A percentile compares a stretch with the other conserved stretches of the same genome.
Conservation (phyloP, 163 green algal species). For the Prototheca wickerhamii region DNA sequence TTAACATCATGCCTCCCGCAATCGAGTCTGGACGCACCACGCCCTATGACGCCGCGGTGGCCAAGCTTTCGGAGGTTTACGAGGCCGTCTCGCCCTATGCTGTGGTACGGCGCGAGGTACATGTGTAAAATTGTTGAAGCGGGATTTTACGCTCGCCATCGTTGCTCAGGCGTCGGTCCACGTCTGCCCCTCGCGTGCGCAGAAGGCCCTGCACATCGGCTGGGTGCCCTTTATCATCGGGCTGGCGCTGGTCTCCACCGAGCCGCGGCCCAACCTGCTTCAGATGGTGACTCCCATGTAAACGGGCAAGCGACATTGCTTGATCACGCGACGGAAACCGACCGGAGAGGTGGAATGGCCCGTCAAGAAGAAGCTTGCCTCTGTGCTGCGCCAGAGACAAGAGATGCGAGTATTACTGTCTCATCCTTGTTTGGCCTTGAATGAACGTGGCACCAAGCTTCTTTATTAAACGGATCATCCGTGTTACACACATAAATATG, state of each 20-base stretch:
- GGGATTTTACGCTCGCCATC: background rate
- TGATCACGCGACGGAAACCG: background rate
- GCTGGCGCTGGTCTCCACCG: slow-evolving; percentile 43
- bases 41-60: background rate
- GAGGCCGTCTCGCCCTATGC: background rate
- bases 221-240: slow-evolving; percentile 60
- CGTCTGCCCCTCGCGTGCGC: slow-evolving; percentile 1
- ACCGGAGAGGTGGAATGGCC: no score
- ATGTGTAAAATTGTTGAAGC: background rate
- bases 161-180: background rate
- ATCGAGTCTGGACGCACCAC: no score
- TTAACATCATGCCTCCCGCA: no score
- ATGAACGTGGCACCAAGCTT: no score
- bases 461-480: no score
- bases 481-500: background rate
- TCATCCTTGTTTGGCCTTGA: background rate
- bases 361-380: background rate
- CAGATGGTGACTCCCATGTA: slow-evolving; percentile 50
- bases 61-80: background rate
- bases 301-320: background rate
- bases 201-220: slow-evolving; percentile 48
- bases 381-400: background rate
- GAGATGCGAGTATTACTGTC: no score
- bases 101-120: background rate
- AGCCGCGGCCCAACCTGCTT: slow-evolving; percentile 37